Conservation (phyloP, 2,329 filamentous ascomycete genomes). For the Alternaria sp. region DNA sequence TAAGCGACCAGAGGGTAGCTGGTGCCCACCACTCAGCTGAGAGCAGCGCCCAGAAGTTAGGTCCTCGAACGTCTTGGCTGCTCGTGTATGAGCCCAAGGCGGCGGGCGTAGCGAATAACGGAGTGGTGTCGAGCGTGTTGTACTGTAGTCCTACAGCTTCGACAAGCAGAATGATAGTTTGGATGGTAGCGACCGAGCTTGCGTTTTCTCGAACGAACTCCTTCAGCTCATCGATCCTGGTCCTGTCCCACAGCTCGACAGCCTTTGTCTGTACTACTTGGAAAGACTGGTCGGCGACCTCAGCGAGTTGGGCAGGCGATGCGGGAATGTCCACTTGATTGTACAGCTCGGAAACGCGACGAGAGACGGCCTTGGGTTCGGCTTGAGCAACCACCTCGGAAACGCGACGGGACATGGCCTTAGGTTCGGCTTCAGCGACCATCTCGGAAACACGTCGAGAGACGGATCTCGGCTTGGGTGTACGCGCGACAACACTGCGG, state of each 20-base stretch:
- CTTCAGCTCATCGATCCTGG: conserved; percentile 70
- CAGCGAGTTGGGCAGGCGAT: conserved; percentile 67
- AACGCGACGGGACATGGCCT: conserved; percentile 49
- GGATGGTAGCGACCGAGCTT: conserved; percentile 67
- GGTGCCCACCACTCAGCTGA: conserved; percentile 84
- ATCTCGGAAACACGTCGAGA: conserved; percentile 47
- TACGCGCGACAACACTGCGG: conserved; percentile 46
- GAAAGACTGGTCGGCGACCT: conserved; percentile 71
- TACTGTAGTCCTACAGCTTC: conserved; percentile 72
- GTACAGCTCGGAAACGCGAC: conserved; percentile 65
- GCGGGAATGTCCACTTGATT: conserved; percentile 68
- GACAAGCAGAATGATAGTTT: conserved; percentile 59
- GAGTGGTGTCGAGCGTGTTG: conserved; percentile 73
- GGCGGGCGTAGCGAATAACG: conserved; percentile 75
- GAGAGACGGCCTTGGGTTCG: conserved; percentile 45
- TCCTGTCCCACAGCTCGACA: conserved; percentile 67
- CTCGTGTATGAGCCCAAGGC: conserved; percentile 62
- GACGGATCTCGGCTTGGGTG: conserved; percentile 42
- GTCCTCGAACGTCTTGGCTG: conserved; percentile 70
- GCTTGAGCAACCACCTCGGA: background rate
- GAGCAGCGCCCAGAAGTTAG: conserved; percentile 81
- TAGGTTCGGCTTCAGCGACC: conserved; percentile 29
- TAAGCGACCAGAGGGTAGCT: conserved; percentile 76
- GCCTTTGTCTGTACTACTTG: conserved; percentile 74
- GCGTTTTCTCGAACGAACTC: conserved; percentile 71